Conservation (phyloP, 2,329 filamentous ascomycete genomes). For the Colletotrichum sojae region DNA sequence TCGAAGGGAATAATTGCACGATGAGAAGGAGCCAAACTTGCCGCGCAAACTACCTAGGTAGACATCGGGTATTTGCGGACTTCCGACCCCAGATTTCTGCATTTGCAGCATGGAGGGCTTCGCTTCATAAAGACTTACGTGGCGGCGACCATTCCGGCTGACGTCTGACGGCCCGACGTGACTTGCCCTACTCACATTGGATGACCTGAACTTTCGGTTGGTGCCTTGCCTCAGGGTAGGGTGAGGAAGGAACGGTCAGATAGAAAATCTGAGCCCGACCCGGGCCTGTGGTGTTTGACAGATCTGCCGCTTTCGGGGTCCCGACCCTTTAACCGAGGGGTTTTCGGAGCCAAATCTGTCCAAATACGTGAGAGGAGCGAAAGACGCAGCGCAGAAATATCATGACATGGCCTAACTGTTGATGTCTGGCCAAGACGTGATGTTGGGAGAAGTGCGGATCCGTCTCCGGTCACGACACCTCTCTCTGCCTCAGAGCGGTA, state of each 20-base stretch:
- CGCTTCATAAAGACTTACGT: constrained; percentile 3
- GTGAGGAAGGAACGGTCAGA: constrained; percentile 5
- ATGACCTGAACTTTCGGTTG: constrained; percentile 36
- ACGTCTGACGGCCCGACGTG: constrained; percentile 15
- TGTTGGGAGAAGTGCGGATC: constrained; percentile 34
- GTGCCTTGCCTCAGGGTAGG: constrained; percentile 29
- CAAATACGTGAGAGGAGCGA: background rate
- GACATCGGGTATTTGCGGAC: background rate
- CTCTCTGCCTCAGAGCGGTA: constrained; percentile 17
- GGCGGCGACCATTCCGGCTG: constrained; percentile 11
- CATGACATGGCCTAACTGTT: background rate
- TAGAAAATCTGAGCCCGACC: constrained; percentile 17
- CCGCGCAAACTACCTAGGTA: too few relatives aligned
- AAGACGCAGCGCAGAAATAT: background rate
- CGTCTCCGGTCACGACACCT: constrained; percentile 24
- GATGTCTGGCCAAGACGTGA: constrained; percentile 24
- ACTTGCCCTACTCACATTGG: constrained; percentile 22
- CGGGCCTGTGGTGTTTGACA: background rate
- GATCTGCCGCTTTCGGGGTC: background rate
- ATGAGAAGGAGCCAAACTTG: background rate
- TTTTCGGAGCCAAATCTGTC: background rate
- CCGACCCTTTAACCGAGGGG: background rate
- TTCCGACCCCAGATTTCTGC: background rate
- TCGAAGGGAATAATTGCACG: background rate
- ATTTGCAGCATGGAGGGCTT: background rate